Evolutionary conservation across 1,284 basidiomycete genomes (phyloP), one percentile per base, ranked within the genome.

Genomic region (Athelia sp.): DNA sequence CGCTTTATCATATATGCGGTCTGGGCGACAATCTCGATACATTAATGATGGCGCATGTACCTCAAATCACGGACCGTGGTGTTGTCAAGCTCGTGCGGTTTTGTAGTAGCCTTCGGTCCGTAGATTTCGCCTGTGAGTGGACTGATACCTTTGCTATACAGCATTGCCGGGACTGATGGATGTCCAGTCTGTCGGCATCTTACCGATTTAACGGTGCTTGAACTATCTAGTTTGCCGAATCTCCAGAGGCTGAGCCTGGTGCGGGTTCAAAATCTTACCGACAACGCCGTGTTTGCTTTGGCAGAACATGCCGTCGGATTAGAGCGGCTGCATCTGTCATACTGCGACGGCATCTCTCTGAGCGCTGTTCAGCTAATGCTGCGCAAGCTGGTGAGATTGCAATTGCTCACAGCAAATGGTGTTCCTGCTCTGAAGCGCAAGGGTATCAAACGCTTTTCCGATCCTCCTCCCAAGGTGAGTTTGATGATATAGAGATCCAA

Each of bases 261-360:
- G 40, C 84, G 92, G 48, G 73, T 87, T 9, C 77, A 79, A 13
- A 79, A 76, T 56, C 56, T 86, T 56, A 86, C 84, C 4, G 84
- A 86, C 62, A 79, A 82, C 56, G 82, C 76, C 6, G 62, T 85
- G 31, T 88, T 89, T 57, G 70, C 82, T 54, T 66, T 83, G 2
- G 75, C 78, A 56, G 88, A 84, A 56, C 78, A 91, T 73, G 65
- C 78, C 51, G 67, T 74, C 42, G 78, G 77, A 15, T 72, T 98
- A 51, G 90, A 94, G 61, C 81, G 93, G 13, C 78, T 97, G 42
- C 90, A 97, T 61, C 69, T 98, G 11, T 91, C 90, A 14, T 93
- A 93, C 65, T 98, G 94, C 70, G 84, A 89, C 54, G 79, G 85
- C 48, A 72, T 98, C 51, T 82, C 86, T 13, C 78, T 96, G 26